Evolutionary conservation across 1,139 yeast genomes (phyloP), one percentile per base, ranked within the genome.

Genomic region (Lodderomyces metapsilosis): DNA sequence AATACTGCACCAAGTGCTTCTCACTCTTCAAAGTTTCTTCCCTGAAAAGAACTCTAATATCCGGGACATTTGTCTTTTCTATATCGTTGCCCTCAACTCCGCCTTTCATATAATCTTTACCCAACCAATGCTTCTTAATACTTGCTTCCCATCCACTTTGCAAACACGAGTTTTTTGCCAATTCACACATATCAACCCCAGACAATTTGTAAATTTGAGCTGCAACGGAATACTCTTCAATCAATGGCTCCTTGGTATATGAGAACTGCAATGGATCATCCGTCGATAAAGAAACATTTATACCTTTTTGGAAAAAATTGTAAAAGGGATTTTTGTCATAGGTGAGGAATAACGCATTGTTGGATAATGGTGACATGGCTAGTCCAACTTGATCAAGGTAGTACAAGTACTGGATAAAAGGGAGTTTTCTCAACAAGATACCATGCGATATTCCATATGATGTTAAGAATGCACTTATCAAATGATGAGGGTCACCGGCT

Each of bases 361-460:
- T 94, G 11, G 96, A 88, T 52, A 94, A 71, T 37, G 99, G 99
- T 5, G 97, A 89, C 98, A 94, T 92, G n/a, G 98, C 98, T 61
- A 94, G 77, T 22, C 96, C 98, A 57, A 94, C 82, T 63, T 92
- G 98, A 57, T 92, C 96, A 61, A 94, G 70, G 58, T 88, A 94
- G 68, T 83, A 94, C 51, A 94, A 68, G 60, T 92, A 94, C 62
- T 94, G 99, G 48, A 94, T 83, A 61, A 87, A 89, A 32, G 98
- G 98, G 38, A 92, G 78, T 63, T 94, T 94, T 63, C 98, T 80
- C 54, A 94, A 72, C 46, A 91, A 65, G 47, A 94, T 94, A 45
- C 99, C 99, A 59, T 94, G 99, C 35, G 95, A 88, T 48, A 92
- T 94, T 41, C 95, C 88, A 57, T 92, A 95, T 1, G 97, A 82